A percentile compares a stretch with the other conserved stretches of the same genome.
Evolutionary conservation across 169 alveolate species (phyloP).

Genomic region (Neospora caninum): DNA sequence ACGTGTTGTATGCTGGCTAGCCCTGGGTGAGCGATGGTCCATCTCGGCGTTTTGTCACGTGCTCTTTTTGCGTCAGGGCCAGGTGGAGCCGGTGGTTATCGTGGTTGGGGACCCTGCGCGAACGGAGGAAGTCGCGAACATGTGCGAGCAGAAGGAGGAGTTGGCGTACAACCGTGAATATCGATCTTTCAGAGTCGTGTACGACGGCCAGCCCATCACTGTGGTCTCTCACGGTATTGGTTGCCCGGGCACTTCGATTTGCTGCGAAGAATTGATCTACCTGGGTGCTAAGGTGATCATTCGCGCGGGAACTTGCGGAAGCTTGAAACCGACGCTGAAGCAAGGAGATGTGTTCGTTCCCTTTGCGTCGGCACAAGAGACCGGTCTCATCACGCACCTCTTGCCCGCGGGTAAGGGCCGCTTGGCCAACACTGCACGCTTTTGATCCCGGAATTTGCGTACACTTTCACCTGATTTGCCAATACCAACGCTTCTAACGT

Average conservation of each 20-base stretch:
- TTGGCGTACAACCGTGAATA: slow-evolving; percentile 64
- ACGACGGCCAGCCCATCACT: slow-evolving; percentile 45
- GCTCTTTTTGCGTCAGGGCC: slow-evolving; percentile 31
- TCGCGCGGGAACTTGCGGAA: slow-evolving; percentile 69
- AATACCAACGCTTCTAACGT: no score
- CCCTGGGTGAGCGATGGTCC: not conserved
- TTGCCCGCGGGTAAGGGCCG: not conserved
- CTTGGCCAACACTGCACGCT: no score
- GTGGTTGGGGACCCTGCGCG: slow-evolving; percentile 69
- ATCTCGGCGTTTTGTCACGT: not conserved
- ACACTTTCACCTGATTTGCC: no score
- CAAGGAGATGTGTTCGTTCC: slow-evolving; percentile 60
- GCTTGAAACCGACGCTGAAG: slow-evolving; percentile 49
- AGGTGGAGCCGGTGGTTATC: slow-evolving; percentile 59
- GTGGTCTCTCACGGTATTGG: slow-evolving; percentile 70
- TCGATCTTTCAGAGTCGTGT: slow-evolving; percentile 32
- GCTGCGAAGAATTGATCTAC: slow-evolving; percentile 64
- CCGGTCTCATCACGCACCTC: slow-evolving; percentile 27
- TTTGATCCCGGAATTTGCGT: no score
- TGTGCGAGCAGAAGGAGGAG: slow-evolving; percentile 49
- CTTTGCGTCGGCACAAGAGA: slow-evolving; percentile 54
- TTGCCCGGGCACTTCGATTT: slow-evolving; percentile 53
- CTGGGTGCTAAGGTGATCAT: slow-evolving; percentile 66
- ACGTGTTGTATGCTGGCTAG: not conserved
- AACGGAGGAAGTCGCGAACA: slow-evolving; percentile 24